Evolutionary conservation across 2,329 filamentous ascomycete species (phyloP).

Genomic region (Calonectria montana): DNA sequence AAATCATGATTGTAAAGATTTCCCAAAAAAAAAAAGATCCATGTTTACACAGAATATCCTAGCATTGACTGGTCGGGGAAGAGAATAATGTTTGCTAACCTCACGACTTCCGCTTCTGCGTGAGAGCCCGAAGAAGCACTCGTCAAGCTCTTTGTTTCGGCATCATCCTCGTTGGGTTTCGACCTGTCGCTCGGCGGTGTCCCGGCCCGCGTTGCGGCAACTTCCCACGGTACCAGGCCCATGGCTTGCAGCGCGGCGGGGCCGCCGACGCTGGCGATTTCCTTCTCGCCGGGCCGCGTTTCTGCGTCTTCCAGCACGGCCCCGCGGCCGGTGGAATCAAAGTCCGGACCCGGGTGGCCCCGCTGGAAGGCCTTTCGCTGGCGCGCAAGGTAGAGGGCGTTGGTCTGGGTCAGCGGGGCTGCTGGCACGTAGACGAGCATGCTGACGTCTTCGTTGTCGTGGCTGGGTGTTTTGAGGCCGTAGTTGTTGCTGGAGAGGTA

Average conservation of each 20-base stretch:
- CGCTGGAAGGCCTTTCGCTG: constrained; percentile 68
- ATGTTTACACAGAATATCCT: constrained; percentile 43
- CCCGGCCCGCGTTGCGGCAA: constrained; percentile 46
- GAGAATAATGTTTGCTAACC: constrained; percentile 67
- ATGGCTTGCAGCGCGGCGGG: constrained; percentile 66
- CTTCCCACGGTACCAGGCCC: constrained; percentile 65
- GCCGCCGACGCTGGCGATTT: constrained; percentile 63
- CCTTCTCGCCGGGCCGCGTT: constrained; percentile 60
- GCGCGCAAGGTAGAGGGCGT: constrained; percentile 66
- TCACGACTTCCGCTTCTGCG: constrained; percentile 64
- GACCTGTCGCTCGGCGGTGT: constrained; percentile 40
- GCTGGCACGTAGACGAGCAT: constrained; percentile 68
- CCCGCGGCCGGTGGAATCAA: constrained; percentile 64
- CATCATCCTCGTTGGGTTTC: constrained; percentile 39
- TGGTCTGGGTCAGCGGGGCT: constrained; percentile 67
- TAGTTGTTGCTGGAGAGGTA: constrained; percentile 59
- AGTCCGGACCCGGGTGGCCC: constrained; percentile 66
- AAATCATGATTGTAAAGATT: background rate
- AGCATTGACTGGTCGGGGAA: constrained; percentile 62
- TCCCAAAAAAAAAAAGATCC: too few relatives aligned
- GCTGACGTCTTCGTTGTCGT: constrained; percentile 49
- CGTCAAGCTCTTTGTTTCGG: constrained; percentile 42
- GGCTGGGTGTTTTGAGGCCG: constrained; percentile 43
- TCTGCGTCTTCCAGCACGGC: constrained; percentile 62
- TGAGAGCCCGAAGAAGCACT: constrained; percentile 45